Conservation (phyloP, 257 asterid species). For the Henckelia pumila region DNA sequence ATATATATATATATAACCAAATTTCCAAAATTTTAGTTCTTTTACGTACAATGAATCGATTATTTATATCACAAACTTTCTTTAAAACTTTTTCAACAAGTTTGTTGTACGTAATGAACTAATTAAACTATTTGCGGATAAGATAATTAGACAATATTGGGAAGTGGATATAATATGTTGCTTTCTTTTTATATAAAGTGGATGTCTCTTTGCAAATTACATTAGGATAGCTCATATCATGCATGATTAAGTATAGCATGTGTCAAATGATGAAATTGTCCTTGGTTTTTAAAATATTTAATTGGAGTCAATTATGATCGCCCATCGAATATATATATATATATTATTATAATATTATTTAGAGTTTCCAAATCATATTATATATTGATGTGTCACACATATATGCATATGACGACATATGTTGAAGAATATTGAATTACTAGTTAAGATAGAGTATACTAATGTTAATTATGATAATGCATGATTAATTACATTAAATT, state of each 20-base stretch:
- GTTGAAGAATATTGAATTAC: background rate
- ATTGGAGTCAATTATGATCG: too few relatives aligned
- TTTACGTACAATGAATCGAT: too few relatives aligned
- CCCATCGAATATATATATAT: too few relatives aligned
- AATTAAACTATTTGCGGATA: too few relatives aligned
- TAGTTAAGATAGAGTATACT: background rate
- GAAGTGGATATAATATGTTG: background rate
- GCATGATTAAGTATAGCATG: background rate
- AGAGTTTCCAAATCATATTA: background rate
- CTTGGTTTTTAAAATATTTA: too few relatives aligned
- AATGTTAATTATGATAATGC: background rate
- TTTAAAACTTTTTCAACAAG: too few relatives aligned
- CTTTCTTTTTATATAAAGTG: too few relatives aligned
- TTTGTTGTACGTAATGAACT: too few relatives aligned
- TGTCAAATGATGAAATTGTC: background rate
- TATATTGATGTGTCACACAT: background rate
- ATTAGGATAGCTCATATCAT: background rate
- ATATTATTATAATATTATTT: too few relatives aligned
- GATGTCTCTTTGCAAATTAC: background rate
- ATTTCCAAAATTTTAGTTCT: too few relatives aligned
- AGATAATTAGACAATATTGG: too few relatives aligned
- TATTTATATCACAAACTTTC: too few relatives aligned
- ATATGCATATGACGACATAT: background rate
- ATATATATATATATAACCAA: background rate
- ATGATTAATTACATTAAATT: background rate